Percentiles rank a stretch among this genome's conserved stretches.
phyloP scores from a whole-genome alignment of 371 early-diverging fungal species.

The Mucor irregularis region DNA sequence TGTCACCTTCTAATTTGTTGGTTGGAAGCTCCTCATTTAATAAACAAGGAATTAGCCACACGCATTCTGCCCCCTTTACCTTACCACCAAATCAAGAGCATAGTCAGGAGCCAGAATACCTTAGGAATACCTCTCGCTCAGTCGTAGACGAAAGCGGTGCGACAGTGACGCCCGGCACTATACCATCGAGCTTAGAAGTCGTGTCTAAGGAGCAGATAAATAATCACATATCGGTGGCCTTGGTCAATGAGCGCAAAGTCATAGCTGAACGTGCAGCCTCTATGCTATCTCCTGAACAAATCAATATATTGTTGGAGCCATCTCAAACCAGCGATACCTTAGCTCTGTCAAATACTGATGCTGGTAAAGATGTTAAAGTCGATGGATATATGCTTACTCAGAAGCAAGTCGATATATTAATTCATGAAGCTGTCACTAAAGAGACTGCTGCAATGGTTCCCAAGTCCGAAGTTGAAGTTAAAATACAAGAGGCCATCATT shows the following conservation, averaged over 20 bases:
- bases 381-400: background rate
- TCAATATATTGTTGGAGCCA: background rate
- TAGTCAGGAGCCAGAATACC: no score
- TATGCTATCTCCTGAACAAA: constrained; percentile 20
- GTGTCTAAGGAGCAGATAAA: no score
- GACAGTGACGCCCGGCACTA: no score
- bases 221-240: constrained; percentile 1
- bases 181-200: no score
- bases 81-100: background rate
- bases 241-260: constrained; percentile 12
- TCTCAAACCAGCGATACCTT: no score
- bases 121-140: no score
- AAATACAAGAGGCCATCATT: background rate
- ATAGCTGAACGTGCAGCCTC: constrained; percentile 13
- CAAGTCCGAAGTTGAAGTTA: background rate
- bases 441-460: constrained; percentile 5
- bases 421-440: constrained; percentile 7
- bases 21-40: background rate
- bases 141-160: no score
- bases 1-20: background rate
- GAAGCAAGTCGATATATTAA: background rate
- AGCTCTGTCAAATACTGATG: no score
- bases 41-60: background rate
- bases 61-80: constrained; percentile 9
- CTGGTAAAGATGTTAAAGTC: no score